Base-by-base conservation (phyloP, 345 rosid species). In the Durio zibethinus region DNA sequence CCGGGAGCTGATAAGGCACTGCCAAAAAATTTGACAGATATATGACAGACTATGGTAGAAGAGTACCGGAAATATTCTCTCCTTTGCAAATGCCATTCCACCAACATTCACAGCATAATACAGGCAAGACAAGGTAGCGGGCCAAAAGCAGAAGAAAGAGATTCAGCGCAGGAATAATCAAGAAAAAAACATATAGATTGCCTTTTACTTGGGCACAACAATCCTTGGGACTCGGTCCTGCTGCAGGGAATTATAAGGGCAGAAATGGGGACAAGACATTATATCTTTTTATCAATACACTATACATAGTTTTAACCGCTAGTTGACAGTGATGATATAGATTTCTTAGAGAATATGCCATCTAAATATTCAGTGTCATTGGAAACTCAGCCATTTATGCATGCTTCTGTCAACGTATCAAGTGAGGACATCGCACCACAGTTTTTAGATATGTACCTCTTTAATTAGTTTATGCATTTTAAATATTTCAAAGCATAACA, bases 61-160 rank as follows among this genome's bases (percentile, higher is more conserved):
- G 59, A n/a, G 43, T 50, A 25, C 8, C n/a, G 74, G 43, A 45
- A 25, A 52, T 42, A 16, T 38, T 29, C 52, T 53, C 42, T 25
- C 56, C 60, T 25, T 9, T 6, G 25, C 38, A 38, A 21, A 35
- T 23, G 33, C 18, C 18, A 47, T 59, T 20, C 48, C 52, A 38
- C 21, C 61, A 16, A 50, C 11, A 36, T 40, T 72, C 79, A 40
- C 33, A 15, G 18, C 36, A 77, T 21, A 56, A 75, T 21, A 60
- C 12, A 73, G 70, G 52, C 54, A 73, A 82, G 64, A 75, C n/a
- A 70, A 43, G 33, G 75, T 23, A 23, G 69, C 62, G 86, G 83
- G 80, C 86, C 81, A 79, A 74, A 47, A 10, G 54, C n/a, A 42
- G 20, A 67, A 43, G 76, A 80, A 35, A 36, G 68, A 61, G 67